Percentiles rank a stretch among this genome's conserved stretches.
Conservation (phyloP, 1,284 basidiomycete genomes). For the Thelephora terrestris region DNA sequence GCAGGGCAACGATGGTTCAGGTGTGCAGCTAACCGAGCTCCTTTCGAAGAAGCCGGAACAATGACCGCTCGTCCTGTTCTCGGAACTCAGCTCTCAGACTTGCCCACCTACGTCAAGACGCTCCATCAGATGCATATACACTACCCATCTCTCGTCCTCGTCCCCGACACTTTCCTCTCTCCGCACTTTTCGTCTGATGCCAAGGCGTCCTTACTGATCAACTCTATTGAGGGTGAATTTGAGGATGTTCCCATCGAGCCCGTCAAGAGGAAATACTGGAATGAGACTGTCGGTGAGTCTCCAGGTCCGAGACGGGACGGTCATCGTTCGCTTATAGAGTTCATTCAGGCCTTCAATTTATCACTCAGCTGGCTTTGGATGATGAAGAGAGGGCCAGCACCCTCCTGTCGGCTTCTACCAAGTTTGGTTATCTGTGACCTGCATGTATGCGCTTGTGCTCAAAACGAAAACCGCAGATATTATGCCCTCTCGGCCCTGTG, state of each 20-base stretch:
- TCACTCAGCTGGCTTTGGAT: slow-evolving; percentile 68
- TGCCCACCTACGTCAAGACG: slow-evolving; percentile 79
- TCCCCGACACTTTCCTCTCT: slow-evolving; percentile 71
- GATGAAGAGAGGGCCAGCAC: slow-evolving; percentile 69
- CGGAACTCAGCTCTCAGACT: slow-evolving; percentile 58
- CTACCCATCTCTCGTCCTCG: slow-evolving; percentile 59
- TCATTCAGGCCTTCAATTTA: slow-evolving; percentile 61
- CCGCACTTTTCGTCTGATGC: slow-evolving; percentile 31
- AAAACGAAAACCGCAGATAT: slow-evolving; percentile 42
- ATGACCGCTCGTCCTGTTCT: not conserved
- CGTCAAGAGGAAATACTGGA: slow-evolving; percentile 74
- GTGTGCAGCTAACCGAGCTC: slow-evolving; percentile 24
- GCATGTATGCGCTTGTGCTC: not conserved
- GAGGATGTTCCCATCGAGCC: slow-evolving; percentile 54
- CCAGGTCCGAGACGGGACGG: not conserved
- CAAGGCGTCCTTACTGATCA: slow-evolving; percentile 53
- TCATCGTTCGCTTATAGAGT: not conserved
- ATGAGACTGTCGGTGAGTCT: slow-evolving; percentile 58
- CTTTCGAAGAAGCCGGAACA: slow-evolving; percentile 8
- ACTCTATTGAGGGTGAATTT: slow-evolving; percentile 69
- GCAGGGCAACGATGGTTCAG: slow-evolving; percentile 63
- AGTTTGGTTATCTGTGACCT: slow-evolving; percentile 40
- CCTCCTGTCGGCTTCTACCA: slow-evolving; percentile 64
- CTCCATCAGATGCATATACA: slow-evolving; percentile 79
- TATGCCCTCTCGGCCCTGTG: slow-evolving; percentile 79